Evolutionary conservation across 306 rosid genomes (phyloP).

Genomic region (Alnus rubra): DNA sequence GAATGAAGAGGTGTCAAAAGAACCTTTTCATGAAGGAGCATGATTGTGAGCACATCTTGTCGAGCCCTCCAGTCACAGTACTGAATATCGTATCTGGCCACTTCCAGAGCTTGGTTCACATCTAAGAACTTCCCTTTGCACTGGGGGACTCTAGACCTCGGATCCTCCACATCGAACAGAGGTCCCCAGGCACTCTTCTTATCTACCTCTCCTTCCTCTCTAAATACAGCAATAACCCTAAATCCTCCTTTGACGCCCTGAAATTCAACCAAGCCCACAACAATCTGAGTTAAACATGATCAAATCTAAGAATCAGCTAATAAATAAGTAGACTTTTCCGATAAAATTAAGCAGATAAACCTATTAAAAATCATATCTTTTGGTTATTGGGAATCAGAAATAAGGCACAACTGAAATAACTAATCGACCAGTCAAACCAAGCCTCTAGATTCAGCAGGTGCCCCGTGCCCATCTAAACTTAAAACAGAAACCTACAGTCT

Average conservation of each 20-base stretch:
- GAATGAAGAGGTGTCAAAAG: not conserved
- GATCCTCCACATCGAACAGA: conserved; percentile 95
- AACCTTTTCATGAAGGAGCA: conserved; percentile 98
- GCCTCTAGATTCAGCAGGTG: not conserved
- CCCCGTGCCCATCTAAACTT: too few relatives aligned
- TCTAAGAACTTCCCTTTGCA: conserved; percentile 80
- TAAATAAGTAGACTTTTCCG: not conserved
- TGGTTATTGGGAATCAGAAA: too few relatives aligned
- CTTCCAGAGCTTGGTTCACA: conserved; percentile 77
- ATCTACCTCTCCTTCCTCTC: conserved; percentile 58
- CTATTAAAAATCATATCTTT: too few relatives aligned
- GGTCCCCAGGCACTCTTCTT: conserved; percentile 80
- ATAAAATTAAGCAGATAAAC: not conserved
- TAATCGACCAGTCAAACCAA: too few relatives aligned
- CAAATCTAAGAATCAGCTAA: not conserved
- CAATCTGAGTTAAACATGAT: conserved; percentile 8
- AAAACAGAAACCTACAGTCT: too few relatives aligned
- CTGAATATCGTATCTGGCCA: conserved; percentile 82
- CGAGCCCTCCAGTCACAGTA: conserved; percentile 99
- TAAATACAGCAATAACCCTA: conserved; percentile 76
- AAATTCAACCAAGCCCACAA: conserved; percentile 31
- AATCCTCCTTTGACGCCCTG: conserved; percentile 75
- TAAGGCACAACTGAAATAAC: too few relatives aligned
- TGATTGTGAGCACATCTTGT: conserved; percentile 87
- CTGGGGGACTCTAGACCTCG: conserved; percentile 71